Base-by-base conservation (phyloP, 495 filamentous ascomycete genomes). In the Parachaetomium inaequale region DNA sequence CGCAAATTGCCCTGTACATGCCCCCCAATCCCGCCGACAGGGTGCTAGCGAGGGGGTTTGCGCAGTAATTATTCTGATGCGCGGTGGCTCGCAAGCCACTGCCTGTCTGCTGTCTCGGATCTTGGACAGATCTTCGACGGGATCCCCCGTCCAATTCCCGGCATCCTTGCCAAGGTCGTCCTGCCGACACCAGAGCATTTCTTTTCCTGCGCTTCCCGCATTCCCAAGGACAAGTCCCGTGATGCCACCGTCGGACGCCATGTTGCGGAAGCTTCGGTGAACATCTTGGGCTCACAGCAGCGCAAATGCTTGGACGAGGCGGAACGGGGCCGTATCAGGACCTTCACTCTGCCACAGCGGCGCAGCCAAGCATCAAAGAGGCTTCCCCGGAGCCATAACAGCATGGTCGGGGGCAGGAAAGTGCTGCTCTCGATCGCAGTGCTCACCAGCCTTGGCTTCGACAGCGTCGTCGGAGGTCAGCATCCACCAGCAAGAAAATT, bases 401-500 rank as follows among this genome's bases (percentile, higher is more conserved):
- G 58, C 42, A 75, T 75, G 71, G 68, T 72, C 59, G 65, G 55
- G 43, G 63, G 64, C 28, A 64, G 57, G 62, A 60, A 52, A 32
- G 65, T 65, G 64, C 65, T 75, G 67, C 68, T 72, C 25, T 70
- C 65, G 17, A 26, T 70, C 61, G 73, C 70, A 66, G 71, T 69
- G 58, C 67, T 74, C 46, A 65, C 59, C 34, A 25, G 59, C 50
- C 55, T 63, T 56, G 66, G 68, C 51, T 38, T 73, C 53, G 66
- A 74, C 36, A 56, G 45, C 45, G 66, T 61, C 25, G 49, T 62
- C 3, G 68, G 67, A 68, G 73, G 73, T 74, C 36, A 51, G 55
- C 42, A 62, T 58, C 31, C n/a, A 49, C 31, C 23, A 14, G 21
- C 21, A 29, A 40, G 19, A 23, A 19, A 34, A 21, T 11, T 6